Conservation (phyloP, 257 asterid genomes). For the Galeopsis tetrahit region DNA sequence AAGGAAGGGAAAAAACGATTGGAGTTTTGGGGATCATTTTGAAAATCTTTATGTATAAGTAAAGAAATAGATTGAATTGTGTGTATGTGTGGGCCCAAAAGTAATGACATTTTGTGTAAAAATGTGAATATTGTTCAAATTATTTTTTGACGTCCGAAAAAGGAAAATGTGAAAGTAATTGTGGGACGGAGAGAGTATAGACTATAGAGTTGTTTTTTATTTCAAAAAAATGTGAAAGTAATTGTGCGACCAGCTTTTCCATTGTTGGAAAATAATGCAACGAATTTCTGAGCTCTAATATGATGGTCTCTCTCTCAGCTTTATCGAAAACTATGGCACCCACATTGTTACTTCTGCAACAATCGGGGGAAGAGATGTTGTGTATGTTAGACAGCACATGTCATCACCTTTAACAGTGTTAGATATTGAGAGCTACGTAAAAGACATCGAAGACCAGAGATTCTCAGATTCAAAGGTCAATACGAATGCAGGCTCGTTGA, state of each 20-base stretch:
- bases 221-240: neutral
- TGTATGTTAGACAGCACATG: slow-evolving; percentile 87
- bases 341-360: slow-evolving; percentile 96
- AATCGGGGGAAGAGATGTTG: slow-evolving; percentile 93
- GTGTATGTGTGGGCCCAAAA: neutral
- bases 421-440: slow-evolving; percentile 85
- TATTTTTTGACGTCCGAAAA: too few species aligned
- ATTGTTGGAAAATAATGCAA: neutral
- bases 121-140: too few species aligned
- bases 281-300: slow-evolving; percentile 33
- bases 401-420: slow-evolving; percentile 78
- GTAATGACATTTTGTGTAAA: too few species aligned
- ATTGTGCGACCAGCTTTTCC: too few species aligned
- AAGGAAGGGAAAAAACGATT: too few species aligned
- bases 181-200: too few species aligned
- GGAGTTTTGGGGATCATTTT: too few species aligned
- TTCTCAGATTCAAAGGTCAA: slow-evolving; percentile 79
- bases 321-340: slow-evolving; percentile 95
- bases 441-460: slow-evolving; percentile 90
- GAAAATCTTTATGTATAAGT: too few species aligned
- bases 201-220: neutral
- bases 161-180: too few species aligned
- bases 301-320: slow-evolving; percentile 61
- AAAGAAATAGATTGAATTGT: too few species aligned
- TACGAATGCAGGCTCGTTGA: slow-evolving; percentile 72